These are phyloP conservation scores for Fagus sylvatica DNA, from an alignment of 306 rosid genomes.

Conservation along the genomic window DNA sequence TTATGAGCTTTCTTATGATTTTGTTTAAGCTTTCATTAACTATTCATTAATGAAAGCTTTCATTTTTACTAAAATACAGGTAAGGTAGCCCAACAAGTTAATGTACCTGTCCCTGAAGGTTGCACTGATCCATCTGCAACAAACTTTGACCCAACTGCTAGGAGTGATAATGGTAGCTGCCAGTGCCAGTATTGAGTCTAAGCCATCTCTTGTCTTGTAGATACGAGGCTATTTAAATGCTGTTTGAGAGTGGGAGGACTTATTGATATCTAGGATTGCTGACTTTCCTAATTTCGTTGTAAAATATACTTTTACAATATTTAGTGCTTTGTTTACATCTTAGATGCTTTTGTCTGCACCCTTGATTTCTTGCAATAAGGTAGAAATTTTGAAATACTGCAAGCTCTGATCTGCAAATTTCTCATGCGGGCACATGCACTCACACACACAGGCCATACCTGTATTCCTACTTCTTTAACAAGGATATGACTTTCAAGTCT, in stretches of 20 bases:
- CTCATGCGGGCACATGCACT: no score
- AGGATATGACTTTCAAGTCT: no score
- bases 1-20: no score
- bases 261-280: no score
- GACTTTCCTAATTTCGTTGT: no score
- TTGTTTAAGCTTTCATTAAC: not conserved
- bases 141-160: slow-evolving; percentile 46
- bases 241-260: not conserved
- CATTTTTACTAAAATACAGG: slow-evolving; percentile 26
- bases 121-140: slow-evolving; percentile 39
- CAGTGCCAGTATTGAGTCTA: slow-evolving; percentile 11
- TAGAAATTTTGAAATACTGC: no score
- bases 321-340: not conserved
- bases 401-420: no score
- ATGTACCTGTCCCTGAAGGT: slow-evolving; percentile 48
- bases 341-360: no score
- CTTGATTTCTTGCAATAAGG: no score
- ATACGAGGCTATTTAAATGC: slow-evolving; percentile 3
- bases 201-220: not conserved
- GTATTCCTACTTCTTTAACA: no score
- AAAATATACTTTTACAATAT: not conserved
- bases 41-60: no score
- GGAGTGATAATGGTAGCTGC: slow-evolving; percentile 43
- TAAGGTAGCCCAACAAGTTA: slow-evolving; percentile 43
- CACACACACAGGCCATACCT: no score